Evolutionary conservation across 192 early-diverging fungal species (phyloP).

Genomic region (Backusella sp.): DNA sequence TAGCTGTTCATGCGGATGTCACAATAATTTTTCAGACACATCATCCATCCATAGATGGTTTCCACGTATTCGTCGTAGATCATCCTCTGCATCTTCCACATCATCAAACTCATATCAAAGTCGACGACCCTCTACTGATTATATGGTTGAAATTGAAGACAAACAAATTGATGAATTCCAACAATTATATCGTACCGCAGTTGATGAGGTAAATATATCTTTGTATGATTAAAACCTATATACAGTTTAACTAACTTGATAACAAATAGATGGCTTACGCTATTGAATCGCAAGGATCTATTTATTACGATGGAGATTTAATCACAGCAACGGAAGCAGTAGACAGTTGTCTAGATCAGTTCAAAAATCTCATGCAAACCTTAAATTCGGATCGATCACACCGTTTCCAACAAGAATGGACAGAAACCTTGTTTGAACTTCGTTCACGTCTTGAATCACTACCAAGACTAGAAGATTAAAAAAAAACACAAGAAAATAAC

Average conservation of each 20-base stretch:
- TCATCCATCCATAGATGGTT: conserved; percentile 4
- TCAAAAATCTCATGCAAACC: background rate
- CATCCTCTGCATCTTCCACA: conserved; percentile 15
- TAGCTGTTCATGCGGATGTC: conserved; percentile 10
- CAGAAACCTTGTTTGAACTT: conserved; percentile 1
- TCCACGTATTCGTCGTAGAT: conserved; percentile 17
- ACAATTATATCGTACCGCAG: background rate
- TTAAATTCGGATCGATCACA: background rate
- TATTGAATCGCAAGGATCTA: conserved; percentile 23
- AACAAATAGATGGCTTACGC: conserved; percentile 18
- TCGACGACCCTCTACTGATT: background rate
- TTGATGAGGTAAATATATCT: conserved; percentile 16
- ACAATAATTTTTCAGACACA: background rate
- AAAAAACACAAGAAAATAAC: background rate
- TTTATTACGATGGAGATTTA: conserved; percentile 23
- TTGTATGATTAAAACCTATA: background rate
- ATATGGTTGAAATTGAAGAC: conserved; percentile 1
- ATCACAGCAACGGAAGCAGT: conserved; percentile 16
- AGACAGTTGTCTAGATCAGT: conserved; percentile 3
- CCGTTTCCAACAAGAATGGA: background rate
- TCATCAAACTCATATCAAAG: background rate
- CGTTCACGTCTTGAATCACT: background rate
- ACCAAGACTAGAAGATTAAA: background rate
- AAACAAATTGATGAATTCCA: conserved; percentile 13
- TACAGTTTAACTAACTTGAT: background rate